These are phyloP conservation scores for Phyllosticta ampelicida DNA, from an alignment of 2,329 filamentous ascomycete genomes.

Conservation along the genomic window DNA sequence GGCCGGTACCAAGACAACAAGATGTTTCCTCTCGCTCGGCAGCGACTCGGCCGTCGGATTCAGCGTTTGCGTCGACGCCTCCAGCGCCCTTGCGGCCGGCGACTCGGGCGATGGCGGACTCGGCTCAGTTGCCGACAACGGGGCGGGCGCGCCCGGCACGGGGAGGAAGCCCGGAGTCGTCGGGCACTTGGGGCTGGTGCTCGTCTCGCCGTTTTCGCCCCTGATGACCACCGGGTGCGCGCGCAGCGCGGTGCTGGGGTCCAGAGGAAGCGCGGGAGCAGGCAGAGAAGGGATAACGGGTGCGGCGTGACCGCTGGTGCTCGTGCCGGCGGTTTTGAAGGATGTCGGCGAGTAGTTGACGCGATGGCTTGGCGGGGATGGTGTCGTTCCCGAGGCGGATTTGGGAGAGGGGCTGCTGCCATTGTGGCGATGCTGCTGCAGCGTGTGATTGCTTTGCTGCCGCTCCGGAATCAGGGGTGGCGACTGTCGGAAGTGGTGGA, in stretches of 20 bases:
- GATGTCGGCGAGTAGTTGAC: neutral
- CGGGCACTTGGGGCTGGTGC: neutral
- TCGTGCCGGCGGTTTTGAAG: neutral
- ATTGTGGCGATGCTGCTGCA: neutral
- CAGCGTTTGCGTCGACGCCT: neutral
- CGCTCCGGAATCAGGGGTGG: neutral
- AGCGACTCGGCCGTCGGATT: neutral
- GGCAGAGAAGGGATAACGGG: neutral
- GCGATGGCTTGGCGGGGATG: neutral
- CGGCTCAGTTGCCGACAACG: neutral
- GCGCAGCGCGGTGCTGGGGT: neutral
- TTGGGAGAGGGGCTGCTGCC: neutral
- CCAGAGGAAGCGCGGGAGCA: neutral
- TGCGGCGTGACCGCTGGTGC: neutral
- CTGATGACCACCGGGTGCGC: neutral
- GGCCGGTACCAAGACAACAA: neutral
- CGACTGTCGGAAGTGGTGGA: conserved; percentile 20
- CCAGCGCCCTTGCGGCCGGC: neutral
- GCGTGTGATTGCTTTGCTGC: neutral
- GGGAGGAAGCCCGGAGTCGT: neutral
- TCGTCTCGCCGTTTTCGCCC: neutral
- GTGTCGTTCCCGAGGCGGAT: too few species aligned
- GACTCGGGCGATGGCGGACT: neutral
- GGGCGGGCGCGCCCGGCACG: neutral
- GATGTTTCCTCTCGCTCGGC: neutral